Base-by-base conservation (phyloP, 306 rosid genomes). In the Vigna unguiculata region DNA sequence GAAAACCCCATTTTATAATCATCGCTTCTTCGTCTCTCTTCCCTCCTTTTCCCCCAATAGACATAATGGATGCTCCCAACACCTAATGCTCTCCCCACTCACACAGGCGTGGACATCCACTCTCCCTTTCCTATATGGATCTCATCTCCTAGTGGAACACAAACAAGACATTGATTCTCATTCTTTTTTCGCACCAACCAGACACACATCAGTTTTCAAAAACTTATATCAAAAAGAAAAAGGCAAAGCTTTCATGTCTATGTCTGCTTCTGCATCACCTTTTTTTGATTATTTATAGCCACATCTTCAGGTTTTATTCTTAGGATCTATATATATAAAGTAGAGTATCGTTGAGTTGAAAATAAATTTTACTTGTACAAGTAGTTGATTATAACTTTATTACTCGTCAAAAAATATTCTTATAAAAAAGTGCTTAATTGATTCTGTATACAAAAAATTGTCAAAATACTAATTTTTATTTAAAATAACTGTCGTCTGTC, bases 21-120 rank as follows among this genome's bases (percentile, higher is more conserved):
- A 83, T 83, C 82, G 81, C 78, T 52, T 53, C 60, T 15, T 47
- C 54, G 61, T 69, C 85, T 55, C 62, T n/a, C n/a, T n/a, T n/a
- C n/a, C n/a, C n/a, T n/a, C n/a, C n/a, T n/a, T n/a, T n/a, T n/a
- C n/a, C n/a, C n/a, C n/a, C n/a, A n/a, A n/a, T n/a, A n/a, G 82
- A 78, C 82, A 83, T 46, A 75, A 73, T 66, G 62, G 90, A 82
- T 84, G 86, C 89, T 80, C 89, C 78, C 68, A 36, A 28, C 48
- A 48, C 72, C 76, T 87, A 85, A 83, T 89, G 97, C 84, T 83
- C 73, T 75, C 3, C 83, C 88, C 91, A 89, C 97, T 87, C 84
- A 81, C 54, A 32, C 36, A 55, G 59, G 78, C 62, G 77, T 61
- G 83, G 74, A 59, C 81, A 62, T 75, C 84, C 80, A 79, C 86